A percentile compares a stretch with the other conserved stretches of the same genome.
Conservation (phyloP, 1,284 basidiomycete genomes). For the Microbotryomycetes sp. region DNA sequence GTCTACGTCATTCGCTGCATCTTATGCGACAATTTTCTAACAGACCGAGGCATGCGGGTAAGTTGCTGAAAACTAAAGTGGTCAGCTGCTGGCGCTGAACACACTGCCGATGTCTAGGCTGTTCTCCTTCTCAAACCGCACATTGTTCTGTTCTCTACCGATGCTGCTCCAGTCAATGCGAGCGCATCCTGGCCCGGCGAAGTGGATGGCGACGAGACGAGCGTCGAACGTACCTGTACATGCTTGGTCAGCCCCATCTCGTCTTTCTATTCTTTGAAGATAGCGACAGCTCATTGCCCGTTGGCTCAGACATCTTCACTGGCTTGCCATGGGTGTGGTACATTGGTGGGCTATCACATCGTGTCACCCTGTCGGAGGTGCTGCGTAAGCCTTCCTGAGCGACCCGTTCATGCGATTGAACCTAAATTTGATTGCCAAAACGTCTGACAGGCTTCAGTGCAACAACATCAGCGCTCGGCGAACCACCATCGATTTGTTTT, state of each 20-base stretch:
- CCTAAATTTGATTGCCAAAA: not conserved
- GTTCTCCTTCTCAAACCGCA: constrained; percentile 72
- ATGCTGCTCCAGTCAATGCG: constrained; percentile 69
- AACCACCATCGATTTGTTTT: constrained; percentile 85
- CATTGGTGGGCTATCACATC: constrained; percentile 52
- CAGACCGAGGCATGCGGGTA: constrained; percentile 78
- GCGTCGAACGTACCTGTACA: constrained; percentile 55
- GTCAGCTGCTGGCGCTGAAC: not conserved
- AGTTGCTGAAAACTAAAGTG: constrained; percentile 33
- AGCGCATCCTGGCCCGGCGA: constrained; percentile 40
- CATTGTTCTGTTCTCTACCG: constrained; percentile 74
- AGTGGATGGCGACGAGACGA: constrained; percentile 47
- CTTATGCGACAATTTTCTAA: constrained; percentile 63
- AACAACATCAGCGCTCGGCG: constrained; percentile 47
- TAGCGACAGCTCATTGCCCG: too few relatives aligned
- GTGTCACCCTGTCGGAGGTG: constrained; percentile 53
- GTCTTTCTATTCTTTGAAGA: too few relatives aligned
- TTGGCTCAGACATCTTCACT: constrained; percentile 62
- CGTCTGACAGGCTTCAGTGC: constrained; percentile 40
- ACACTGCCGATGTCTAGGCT: constrained; percentile 49
- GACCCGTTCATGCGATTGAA: not conserved
- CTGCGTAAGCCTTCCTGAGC: constrained; percentile 44
- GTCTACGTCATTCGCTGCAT: constrained; percentile 75
- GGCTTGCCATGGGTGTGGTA: constrained; percentile 72
- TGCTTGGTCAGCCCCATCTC: too few relatives aligned